Evolutionary conservation across 2,329 filamentous ascomycete genomes (phyloP), one percentile per base, ranked within the genome.

Genomic region (Trichoderma koningii): DNA sequence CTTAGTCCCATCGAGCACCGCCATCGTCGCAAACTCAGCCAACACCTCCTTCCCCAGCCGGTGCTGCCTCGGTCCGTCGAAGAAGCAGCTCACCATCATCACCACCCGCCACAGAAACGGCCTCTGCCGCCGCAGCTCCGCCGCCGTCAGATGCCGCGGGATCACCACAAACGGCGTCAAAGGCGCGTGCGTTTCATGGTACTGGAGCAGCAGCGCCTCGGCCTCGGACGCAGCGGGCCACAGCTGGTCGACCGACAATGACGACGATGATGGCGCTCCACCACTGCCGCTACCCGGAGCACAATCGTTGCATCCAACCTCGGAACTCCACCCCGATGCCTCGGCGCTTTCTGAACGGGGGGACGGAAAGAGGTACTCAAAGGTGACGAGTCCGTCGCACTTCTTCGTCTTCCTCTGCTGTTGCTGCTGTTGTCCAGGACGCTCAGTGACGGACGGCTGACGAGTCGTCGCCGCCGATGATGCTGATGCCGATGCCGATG

Each of bases 61-160:
- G 14, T 78, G 70, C 70, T 84, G 82, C 45, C 80, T 75, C 28
- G 71, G 63, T 0, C 80, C 80, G 52, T 84, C 78, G 1, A 77
- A 73, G 55, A 80, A 76, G 64, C 73, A 75, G 19, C 76, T 73
- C 55, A 75, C 75, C 72, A 83, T 77, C 78, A 84, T 82, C 66
- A 80, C 70, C 4, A 76, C 79, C 69, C 82, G 83, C 81, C 81
- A 85, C 47, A 83, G 67, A 47, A 80, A 80, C 23, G 82, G 81
- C 6, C 77, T 72, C 66, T 76, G 66, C 28, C 71, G 69, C 28
- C 74, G 75, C 51, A 84, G 71, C 66, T 78, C 71, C 2, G 71
- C 69, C 1, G 80, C 74, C 3, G 70, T 71, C 68, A 81, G 68
- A 51, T 74, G 67, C 26, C 69, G 67, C 0, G 81, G 77, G 5